These are phyloP conservation scores for Diplodia intermedia DNA, from an alignment of 2,329 filamentous ascomycete species.

Conservation along the genomic window DNA sequence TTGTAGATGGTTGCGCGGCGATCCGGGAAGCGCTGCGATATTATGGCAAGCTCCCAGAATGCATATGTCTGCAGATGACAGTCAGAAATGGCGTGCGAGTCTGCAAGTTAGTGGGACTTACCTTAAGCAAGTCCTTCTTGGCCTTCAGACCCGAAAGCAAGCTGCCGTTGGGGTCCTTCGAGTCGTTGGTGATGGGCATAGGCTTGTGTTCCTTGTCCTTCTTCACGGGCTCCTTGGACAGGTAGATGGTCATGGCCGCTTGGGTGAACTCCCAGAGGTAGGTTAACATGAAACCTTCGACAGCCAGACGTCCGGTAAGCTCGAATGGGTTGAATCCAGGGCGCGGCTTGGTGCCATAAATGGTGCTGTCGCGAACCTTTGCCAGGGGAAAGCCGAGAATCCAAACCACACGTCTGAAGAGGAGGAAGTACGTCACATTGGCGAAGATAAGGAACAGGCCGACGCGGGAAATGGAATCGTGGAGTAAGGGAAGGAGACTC, in stretches of 20 bases:
- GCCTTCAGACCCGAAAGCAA: conserved; percentile 82
- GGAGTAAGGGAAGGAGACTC: conserved; percentile 23
- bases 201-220: conserved; percentile 57
- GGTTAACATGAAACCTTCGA: conserved; percentile 70
- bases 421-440: conserved; percentile 41
- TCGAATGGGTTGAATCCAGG: conserved; percentile 24
- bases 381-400: conserved; percentile 62
- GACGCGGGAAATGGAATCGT: conserved; percentile 63
- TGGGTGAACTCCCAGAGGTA: conserved; percentile 81
- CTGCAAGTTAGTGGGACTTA: conserved; percentile 47
- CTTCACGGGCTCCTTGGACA: conserved; percentile 82
- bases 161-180: conserved; percentile 90
- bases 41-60: conserved; percentile 87
- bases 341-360: conserved; percentile 19
- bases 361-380: conserved; percentile 3
- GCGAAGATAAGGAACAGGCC: conserved; percentile 56
- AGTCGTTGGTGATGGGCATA: conserved; percentile 80
- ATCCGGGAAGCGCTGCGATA: conserved; percentile 75
- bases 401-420: conserved; percentile 44
- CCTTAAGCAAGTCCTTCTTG: conserved; percentile 78
- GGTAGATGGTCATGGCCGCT: conserved; percentile 77
- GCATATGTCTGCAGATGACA: conserved; percentile 69
- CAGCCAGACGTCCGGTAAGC: conserved; percentile 37
- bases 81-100: conserved; percentile 33
- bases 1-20: conserved; percentile 82